Evolutionary conservation across 1,139 yeast species (phyloP), one percentile per base, ranked within the genome.

Genomic region (Candida smagusa): DNA sequence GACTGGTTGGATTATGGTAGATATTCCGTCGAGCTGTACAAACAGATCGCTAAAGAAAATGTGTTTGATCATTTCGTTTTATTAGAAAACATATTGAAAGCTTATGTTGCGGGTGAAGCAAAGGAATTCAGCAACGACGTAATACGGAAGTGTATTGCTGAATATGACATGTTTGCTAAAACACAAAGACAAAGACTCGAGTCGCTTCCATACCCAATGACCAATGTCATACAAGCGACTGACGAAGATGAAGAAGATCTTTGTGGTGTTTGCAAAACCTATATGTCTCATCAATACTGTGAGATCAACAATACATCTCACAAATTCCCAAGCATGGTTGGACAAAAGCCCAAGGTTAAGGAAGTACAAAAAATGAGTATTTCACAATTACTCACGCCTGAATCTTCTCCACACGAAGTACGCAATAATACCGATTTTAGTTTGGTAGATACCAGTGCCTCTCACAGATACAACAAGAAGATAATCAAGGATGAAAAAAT

Each of bases 1-100:
- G 68, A 72, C 33, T 84, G 94, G 94, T 56, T 84, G 21, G 75
- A 72, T 11, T 79, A 63, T 56, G 90, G 92, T 2, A 72, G 79
- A 9, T 60, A 65, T 34, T 76, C 90, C 0, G 65, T 81, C 3
- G 45, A 55, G 12, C 84, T 81, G 46, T 84, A 84, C 54, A 70
- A 68, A 46, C 43, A 53, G 19, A 78, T 77, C 27, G 68, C 67
- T 40, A 79, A 78, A 51, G 83, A 79, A 46, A 76, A 76, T 50
- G 84, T 78, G 1, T 78, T 79, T 51, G 74, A 74, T 45, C 74
- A 69, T 41, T 68, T 56, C 45, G 61, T 59, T 39, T 50, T 71
- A 36, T 52, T 70, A 31, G 74, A 68, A 38, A 67, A 65, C 43
- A 61, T 71, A 3, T 47, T 71, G 31, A 43, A 48, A 12, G 53